Evolutionary conservation across 148 eudicot species (phyloP), one percentile per base, ranked within the genome.

Genomic region (Rhododendron vialii): DNA sequence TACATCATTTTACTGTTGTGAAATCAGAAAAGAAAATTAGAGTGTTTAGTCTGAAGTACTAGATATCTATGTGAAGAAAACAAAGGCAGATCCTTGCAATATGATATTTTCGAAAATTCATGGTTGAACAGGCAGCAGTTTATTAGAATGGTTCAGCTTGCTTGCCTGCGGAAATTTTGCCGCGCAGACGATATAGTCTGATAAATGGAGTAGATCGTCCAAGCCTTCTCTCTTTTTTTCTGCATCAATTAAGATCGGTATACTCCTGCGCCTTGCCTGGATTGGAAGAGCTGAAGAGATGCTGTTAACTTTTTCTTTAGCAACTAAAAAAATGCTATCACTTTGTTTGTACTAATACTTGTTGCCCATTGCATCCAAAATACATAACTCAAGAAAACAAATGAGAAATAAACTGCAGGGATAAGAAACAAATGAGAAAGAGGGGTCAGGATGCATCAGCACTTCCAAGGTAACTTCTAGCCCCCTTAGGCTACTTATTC

Each of bases 161-260:
- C 90, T 91, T 90, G 88, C 99, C 98, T 94, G 93, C 35, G 99
- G 99, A 89, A 97, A 95, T 78, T 91, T 93, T 26, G 93, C 95
- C 11, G 98, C 85, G 91, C 99, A 97, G 24, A 97, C 93, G 43
- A 91, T 94, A 89, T 95, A 97, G 67, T 90, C 90, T 53, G 99
- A 86, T 12, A 92, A 85, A 80, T 82, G 91, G 88, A 97, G 88
- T 65, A 95, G 98, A 82, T 93, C 95, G 82, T 97, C 96, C 86
- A 95, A 86, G 43, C 96, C 98, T 48, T 95, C 98, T 88, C 98
- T 89, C 88, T 90, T 92, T 84, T 84, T 93, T 89, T 97, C 99
- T 47, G 99, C 98, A 90, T 97, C 99, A 88, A 97, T 57, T 76
- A 97, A 91, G 84, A 97, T 94, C 47, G 99, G 98, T 82, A 97